These are phyloP conservation scores for Claviceps pazoutovae DNA, from an alignment of 2,329 filamentous ascomycete species.

Conservation along the genomic window DNA sequence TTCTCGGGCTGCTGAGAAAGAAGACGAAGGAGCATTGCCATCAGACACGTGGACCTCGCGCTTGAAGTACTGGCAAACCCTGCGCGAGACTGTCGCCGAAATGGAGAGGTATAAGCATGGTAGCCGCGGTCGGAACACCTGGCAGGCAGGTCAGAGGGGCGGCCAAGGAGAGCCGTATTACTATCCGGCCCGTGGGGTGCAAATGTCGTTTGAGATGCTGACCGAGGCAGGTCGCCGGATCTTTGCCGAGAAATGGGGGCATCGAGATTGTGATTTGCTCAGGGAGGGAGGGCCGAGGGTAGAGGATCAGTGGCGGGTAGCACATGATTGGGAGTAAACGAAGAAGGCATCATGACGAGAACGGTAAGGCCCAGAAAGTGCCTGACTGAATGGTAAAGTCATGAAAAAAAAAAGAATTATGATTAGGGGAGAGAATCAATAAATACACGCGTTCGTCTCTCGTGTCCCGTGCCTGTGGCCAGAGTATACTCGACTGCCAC, in stretches of 20 bases:
- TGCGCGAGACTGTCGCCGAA: slow-evolving; percentile 13
- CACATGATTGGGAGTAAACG: not conserved
- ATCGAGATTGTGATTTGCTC: slow-evolving; percentile 28
- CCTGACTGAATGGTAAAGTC: too few relatives aligned
- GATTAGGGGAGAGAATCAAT: too few relatives aligned
- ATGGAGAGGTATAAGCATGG: slow-evolving; percentile 31
- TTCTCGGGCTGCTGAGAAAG: not conserved
- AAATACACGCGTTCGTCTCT: too few relatives aligned
- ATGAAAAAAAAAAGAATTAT: too few relatives aligned
- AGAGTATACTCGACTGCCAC: too few relatives aligned
- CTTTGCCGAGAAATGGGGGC: slow-evolving; percentile 31
- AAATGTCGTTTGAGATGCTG: slow-evolving; percentile 27
- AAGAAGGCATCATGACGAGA: not conserved
- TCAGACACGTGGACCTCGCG: not conserved
- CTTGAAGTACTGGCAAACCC: slow-evolving; percentile 8
- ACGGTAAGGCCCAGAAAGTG: too few relatives aligned
- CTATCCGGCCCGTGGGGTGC: slow-evolving; percentile 31
- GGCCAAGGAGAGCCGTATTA: slow-evolving; percentile 40
- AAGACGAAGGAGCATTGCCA: not conserved
- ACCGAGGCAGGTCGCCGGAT: slow-evolving; percentile 31
- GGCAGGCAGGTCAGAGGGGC: slow-evolving; percentile 37
- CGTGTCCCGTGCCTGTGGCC: too few relatives aligned
- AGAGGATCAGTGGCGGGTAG: slow-evolving; percentile 29
- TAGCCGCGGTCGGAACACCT: slow-evolving; percentile 31
- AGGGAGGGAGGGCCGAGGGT: slow-evolving; percentile 20